A percentile compares a stretch with the other conserved stretches of the same genome.
phyloP scores from a whole-genome alignment of 1,284 basidiomycete genomes.

The Thecaphora thlaspeos region DNA sequence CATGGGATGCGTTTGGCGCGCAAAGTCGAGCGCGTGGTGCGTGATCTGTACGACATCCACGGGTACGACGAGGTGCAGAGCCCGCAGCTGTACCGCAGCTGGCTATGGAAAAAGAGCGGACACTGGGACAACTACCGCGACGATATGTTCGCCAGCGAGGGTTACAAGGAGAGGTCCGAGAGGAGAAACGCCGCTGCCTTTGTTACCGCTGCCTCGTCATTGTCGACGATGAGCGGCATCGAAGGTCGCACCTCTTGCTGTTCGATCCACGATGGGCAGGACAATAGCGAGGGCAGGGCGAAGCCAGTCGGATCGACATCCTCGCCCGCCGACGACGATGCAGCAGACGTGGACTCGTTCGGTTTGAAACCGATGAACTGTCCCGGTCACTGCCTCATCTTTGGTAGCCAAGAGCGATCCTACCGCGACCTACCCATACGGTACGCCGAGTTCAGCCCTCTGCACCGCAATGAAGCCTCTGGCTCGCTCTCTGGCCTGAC shows the following conservation, averaged over 20 bases:
- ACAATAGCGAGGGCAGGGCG: background rate
- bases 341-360: constrained; percentile 37
- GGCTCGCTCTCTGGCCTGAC: constrained; percentile 52
- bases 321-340: constrained; percentile 9
- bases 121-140: constrained; percentile 58
- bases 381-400: constrained; percentile 54
- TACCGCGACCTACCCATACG: constrained; percentile 54
- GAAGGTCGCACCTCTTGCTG: constrained; percentile 19
- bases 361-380: constrained; percentile 58
- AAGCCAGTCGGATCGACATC: no score
- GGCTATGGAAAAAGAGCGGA: constrained; percentile 51
- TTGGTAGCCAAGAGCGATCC: constrained; percentile 40
- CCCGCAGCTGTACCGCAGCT: constrained; percentile 52
- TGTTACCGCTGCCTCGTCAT: background rate
- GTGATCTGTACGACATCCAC: constrained; percentile 53
- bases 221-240: background rate
- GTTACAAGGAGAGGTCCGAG: constrained; percentile 36
- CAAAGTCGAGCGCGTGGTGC: constrained; percentile 52
- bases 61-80: constrained; percentile 56
- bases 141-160: constrained; percentile 55
- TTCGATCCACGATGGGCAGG: constrained; percentile 8
- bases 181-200: constrained; percentile 1
- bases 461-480: constrained; percentile 53
- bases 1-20: constrained; percentile 52
- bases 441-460: constrained; percentile 50